These are phyloP conservation scores for Sedum album DNA, from an alignment of 164 flowering plant genomes.

Conservation along the genomic window DNA sequence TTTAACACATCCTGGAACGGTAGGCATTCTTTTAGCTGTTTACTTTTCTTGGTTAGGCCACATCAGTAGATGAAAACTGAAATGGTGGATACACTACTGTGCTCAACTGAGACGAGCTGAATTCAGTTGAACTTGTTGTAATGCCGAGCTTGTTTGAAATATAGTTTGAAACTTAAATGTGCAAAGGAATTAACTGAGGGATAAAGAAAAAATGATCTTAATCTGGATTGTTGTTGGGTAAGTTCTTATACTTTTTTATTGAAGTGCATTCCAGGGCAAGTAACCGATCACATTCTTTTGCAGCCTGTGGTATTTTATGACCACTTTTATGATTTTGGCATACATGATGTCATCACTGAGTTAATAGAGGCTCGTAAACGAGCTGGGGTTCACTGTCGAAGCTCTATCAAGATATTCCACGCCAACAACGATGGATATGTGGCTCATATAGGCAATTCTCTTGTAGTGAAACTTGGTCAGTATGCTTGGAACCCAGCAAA, in stretches of 20 bases:
- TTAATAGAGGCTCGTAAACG: slow-evolving; percentile 30
- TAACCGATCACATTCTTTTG: slow-evolving; percentile 9
- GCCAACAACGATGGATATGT: slow-evolving; percentile 52
- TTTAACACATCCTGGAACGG: slow-evolving; percentile 61
- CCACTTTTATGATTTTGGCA: slow-evolving; percentile 58
- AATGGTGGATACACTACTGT: not conserved
- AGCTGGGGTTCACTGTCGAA: slow-evolving; percentile 56
- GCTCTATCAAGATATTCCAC: slow-evolving; percentile 45
- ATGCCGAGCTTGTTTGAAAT: not conserved
- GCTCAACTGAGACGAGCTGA: not conserved
- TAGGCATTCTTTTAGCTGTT: slow-evolving; percentile 12
- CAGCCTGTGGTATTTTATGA: slow-evolving; percentile 60
- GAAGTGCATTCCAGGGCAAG: not conserved
- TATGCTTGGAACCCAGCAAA: slow-evolving; percentile 58
- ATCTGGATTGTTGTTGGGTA: not conserved
- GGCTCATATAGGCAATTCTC: slow-evolving; percentile 41
- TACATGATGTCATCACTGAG: slow-evolving; percentile 31
- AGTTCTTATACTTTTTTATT: not conserved
- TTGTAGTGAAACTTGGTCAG: slow-evolving; percentile 52
- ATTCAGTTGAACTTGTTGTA: not conserved
- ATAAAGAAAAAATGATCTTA: too few relatives aligned
- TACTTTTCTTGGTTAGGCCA: not conserved
- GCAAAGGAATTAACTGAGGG: too few relatives aligned
- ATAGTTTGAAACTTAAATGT: not conserved
- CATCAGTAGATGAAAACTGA: not conserved